These are phyloP conservation scores for Alternaria brassicicola DNA, from an alignment of 2,329 filamentous ascomycete species.

Conservation along the genomic window DNA sequence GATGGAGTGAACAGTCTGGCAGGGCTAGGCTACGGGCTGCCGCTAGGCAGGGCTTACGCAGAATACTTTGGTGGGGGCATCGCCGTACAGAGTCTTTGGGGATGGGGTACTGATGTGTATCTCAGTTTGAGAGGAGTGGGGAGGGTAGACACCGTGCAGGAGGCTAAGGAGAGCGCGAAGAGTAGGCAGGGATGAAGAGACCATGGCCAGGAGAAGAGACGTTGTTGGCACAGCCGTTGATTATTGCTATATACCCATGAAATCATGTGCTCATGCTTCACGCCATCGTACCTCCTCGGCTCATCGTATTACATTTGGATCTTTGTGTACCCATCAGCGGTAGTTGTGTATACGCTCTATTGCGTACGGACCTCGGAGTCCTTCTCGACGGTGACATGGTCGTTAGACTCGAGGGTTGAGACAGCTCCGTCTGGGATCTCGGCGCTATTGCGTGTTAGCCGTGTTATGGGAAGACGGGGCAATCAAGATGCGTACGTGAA, in stretches of 20 bases:
- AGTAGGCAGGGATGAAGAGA: constrained; percentile 4
- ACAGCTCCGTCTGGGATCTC: constrained; percentile 72
- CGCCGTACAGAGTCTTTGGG: constrained; percentile 90
- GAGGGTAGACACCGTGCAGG: constrained; percentile 39
- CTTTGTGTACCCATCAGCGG: constrained; percentile 8
- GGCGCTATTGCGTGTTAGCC: constrained; percentile 61
- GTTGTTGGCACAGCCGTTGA: not conserved
- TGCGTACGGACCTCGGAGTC: constrained; percentile 75
- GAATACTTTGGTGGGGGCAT: constrained; percentile 98
- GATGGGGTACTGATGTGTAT: constrained; percentile 81
- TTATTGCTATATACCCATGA: constrained; percentile 11
- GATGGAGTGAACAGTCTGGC: constrained; percentile 81
- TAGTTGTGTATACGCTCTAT: constrained; percentile 53
- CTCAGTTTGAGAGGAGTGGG: constrained; percentile 67
- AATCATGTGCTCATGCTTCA: constrained; percentile 5
- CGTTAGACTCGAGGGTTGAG: constrained; percentile 68
- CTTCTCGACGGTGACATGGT: constrained; percentile 78
- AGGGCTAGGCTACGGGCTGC: constrained; percentile 89
- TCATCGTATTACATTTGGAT: constrained; percentile 6
- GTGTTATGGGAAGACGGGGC: constrained; percentile 5
- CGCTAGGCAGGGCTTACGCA: constrained; percentile 88
- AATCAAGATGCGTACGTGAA: constrained; percentile 73
- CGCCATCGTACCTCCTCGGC: not conserved
- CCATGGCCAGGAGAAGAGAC: not conserved
- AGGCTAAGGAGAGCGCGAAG: constrained; percentile 2